Conservation (phyloP, 1,139 yeast species). For the Candida anutae region DNA sequence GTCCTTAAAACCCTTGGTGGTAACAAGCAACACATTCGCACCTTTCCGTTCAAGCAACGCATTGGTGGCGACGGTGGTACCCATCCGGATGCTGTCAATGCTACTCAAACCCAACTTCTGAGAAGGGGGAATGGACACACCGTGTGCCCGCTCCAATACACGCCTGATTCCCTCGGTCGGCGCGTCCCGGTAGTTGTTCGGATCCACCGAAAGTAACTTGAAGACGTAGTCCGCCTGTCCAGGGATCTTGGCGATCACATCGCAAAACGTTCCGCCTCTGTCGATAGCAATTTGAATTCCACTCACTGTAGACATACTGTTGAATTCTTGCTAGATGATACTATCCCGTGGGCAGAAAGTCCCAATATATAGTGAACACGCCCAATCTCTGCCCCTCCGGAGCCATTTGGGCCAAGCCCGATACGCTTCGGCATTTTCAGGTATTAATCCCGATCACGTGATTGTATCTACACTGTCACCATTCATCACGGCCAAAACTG, state of each 20-base stretch:
- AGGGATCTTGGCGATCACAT: slow-evolving; percentile 52
- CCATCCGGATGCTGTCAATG: slow-evolving; percentile 14
- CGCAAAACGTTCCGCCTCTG: slow-evolving; percentile 87
- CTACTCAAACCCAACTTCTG: slow-evolving; percentile 15
- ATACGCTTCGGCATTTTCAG: too few species aligned
- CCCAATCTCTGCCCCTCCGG: too few species aligned
- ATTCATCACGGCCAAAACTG: too few species aligned
- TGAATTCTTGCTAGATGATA: slow-evolving; percentile 1
- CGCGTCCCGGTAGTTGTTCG: slow-evolving; percentile 78
- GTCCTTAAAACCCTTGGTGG: slow-evolving; percentile 47
- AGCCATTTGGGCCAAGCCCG: too few species aligned
- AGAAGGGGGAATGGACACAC: slow-evolving; percentile 38
- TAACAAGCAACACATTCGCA: slow-evolving; percentile 40
- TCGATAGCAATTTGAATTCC: slow-evolving; percentile 25
- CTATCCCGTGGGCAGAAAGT: background rate
- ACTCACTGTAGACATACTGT: slow-evolving; percentile 2
- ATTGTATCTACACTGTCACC: too few species aligned
- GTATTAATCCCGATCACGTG: too few species aligned
- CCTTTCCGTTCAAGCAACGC: slow-evolving; percentile 35
- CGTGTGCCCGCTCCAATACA: slow-evolving; percentile 53
- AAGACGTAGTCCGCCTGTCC: slow-evolving; percentile 31
- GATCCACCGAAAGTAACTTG: slow-evolving; percentile 81
- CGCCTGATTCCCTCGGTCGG: slow-evolving; percentile 87
- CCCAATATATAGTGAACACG: too few species aligned
- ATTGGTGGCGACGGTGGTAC: slow-evolving; percentile 18